Evolutionary conservation across 352 stramenopile species (phyloP).

Genomic region (Globisporangium okanoganense): DNA sequence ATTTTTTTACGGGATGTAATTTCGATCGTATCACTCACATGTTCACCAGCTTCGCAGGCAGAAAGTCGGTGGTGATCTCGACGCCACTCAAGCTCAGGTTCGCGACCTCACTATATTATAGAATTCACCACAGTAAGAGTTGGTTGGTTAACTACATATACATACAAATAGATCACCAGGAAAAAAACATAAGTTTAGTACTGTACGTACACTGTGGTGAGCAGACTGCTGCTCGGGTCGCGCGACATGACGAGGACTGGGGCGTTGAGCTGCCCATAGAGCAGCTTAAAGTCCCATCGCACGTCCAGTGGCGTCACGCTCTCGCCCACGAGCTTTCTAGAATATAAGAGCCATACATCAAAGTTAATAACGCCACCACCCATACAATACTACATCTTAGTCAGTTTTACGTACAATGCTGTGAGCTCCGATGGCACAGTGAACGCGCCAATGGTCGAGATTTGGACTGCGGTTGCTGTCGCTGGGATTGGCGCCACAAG

Average conservation of each 20-base stretch:
- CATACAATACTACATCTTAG: too few relatives aligned
- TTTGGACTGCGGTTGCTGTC: neutral
- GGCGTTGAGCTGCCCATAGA: neutral
- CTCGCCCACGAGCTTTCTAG: neutral
- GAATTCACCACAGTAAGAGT: neutral
- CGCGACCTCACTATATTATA: neutral
- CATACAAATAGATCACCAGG: neutral
- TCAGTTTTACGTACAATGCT: neutral
- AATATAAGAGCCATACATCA: too few relatives aligned
- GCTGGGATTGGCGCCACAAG: neutral
- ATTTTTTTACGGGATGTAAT: too few relatives aligned
- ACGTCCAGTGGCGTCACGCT: slow-evolving; percentile 2
- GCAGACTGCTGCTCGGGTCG: neutral
- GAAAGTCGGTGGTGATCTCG: slow-evolving; percentile 1
- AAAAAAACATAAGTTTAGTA: too few relatives aligned
- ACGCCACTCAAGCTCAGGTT: slow-evolving; percentile 4
- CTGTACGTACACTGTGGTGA: slow-evolving; percentile 1
- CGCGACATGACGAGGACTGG: neutral
- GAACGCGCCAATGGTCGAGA: slow-evolving; percentile 7
- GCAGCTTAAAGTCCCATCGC: slow-evolving; percentile 6
- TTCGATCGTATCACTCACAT: neutral
- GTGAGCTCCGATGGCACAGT: neutral
- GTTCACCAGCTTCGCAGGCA: neutral
- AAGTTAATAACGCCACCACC: too few relatives aligned
- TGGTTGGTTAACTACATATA: neutral